These are phyloP conservation scores for Leccinum subgranulosum DNA, from an alignment of 768 basidiomycete species.

Conservation along the genomic window DNA sequence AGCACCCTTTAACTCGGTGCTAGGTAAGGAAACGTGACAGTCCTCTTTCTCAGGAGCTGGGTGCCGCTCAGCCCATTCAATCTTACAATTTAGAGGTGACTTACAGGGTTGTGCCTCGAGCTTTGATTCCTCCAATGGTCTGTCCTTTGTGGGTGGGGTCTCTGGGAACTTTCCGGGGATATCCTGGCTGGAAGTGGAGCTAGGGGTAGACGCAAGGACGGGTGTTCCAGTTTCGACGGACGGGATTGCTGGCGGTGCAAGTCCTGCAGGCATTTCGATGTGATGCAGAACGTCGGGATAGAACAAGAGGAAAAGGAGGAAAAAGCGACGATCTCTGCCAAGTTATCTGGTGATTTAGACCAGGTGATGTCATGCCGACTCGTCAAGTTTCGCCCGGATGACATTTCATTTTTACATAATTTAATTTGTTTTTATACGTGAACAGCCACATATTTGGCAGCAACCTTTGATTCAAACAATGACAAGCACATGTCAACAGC, in stretches of 20 bases:
- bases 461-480: constrained; percentile 10
- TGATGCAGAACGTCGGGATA: neutral
- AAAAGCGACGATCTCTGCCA: constrained; percentile 1
- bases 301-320: neutral
- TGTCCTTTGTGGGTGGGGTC: neutral
- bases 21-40: constrained; percentile 32
- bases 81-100: neutral
- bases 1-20: constrained; percentile 32
- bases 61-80: constrained; percentile 5
- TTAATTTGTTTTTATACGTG: neutral
- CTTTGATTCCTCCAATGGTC: neutral
- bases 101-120: constrained; percentile 9
- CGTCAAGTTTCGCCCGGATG: constrained; percentile 9
- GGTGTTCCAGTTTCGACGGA: constrained; percentile 16
- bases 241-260: constrained; percentile 16
- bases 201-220: constrained; percentile 12
- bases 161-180: neutral
- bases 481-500: constrained; percentile 8
- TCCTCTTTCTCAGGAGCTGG: constrained; percentile 6
- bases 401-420: neutral
- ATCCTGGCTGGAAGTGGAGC: neutral
- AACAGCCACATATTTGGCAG: constrained; percentile 9
- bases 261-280: constrained; percentile 11
- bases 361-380: constrained; percentile 28
- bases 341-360: constrained; percentile 2